Base-by-base conservation (phyloP, 441 rosid species). In the Theobroma grandiflorum region DNA sequence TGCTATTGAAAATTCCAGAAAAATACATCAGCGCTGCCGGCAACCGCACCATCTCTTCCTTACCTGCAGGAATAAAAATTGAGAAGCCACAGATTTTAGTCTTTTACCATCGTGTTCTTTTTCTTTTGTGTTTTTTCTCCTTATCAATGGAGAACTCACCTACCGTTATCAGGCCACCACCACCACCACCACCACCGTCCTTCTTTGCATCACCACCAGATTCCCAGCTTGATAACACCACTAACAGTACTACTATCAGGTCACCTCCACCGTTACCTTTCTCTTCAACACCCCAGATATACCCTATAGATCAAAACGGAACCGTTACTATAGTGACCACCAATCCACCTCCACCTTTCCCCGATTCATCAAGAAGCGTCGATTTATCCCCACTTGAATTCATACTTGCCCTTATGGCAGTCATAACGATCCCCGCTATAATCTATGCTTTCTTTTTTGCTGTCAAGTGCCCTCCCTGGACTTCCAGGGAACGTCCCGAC, bases 311-410 rank as follows among this genome's bases (percentile, higher is more conserved):
- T 20, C 76, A 73, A 73, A 57, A 73, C 37, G 76, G 76, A 53
- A 72, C 3, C 43, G 14, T 37, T n/a, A 4, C 76, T 14, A 37
- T 55, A 72, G 35, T 72, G 6, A 55, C 49, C 11, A 12, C 31
- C 89, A 65, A 75, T 1, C 80, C 88, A 47, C 89, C 93, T 0
- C 93, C 91, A 50, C 90, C 93, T 0, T 91, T 92, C 83, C 93
- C 97, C 0, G 84, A 85, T 0, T 67, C 93, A 6, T 79, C 95
- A 4, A 81, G 90, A 43, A 87, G 84, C 80, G 82, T 92, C 50
- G 91, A 96, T 81, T 71, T 93, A 40, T 85, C 97, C 18, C 93
- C 99, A 59, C 89, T 94, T 8, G 90, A 86, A 80, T 87, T 92
- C 86, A 80, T 94, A 38, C 91, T 96, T 38, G 93, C 88, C 45